A percentile compares a stretch with the other conserved stretches of the same genome.
These are phyloP conservation scores for Jackrogersella minutella DNA, from an alignment of 495 filamentous ascomycete genomes.

Conservation along the genomic window DNA sequence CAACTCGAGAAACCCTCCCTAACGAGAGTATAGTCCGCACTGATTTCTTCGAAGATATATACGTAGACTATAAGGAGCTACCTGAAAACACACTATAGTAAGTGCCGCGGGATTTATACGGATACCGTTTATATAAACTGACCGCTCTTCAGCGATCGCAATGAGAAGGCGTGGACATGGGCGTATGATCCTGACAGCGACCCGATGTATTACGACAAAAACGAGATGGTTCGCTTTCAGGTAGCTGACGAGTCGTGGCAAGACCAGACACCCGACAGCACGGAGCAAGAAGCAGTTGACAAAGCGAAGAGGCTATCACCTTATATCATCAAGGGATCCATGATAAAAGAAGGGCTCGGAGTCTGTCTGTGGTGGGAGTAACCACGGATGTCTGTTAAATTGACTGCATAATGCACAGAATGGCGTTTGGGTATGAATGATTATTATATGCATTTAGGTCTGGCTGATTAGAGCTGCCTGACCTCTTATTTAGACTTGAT, in stretches of 20 bases:
- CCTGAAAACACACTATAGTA: constrained; percentile 78
- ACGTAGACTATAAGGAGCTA: constrained; percentile 74
- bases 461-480: constrained; percentile 31
- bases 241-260: constrained; percentile 87
- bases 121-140: constrained; percentile 6
- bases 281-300: constrained; percentile 60
- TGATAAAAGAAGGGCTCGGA: constrained; percentile 61
- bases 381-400: background rate
- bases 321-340: constrained; percentile 72
- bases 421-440: constrained; percentile 16
- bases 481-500: constrained; percentile 50
- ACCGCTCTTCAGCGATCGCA: constrained; percentile 61
- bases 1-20: background rate
- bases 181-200: constrained; percentile 67
- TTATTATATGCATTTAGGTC: constrained; percentile 28
- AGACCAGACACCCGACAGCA: constrained; percentile 79
- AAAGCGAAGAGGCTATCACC: constrained; percentile 62
- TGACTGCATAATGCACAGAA: constrained; percentile 9
- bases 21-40: constrained; percentile 66
- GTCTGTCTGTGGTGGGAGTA: constrained; percentile 64
- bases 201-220: constrained; percentile 82
- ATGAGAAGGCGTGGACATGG: constrained; percentile 85
- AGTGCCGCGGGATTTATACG: constrained; percentile 42
- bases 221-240: constrained; percentile 85
- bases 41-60: constrained; percentile 92